A percentile compares a stretch with the other conserved stretches of the same genome.
phyloP scores from a whole-genome alignment of 176 grass and related monocot species.

The Oryza brachyantha region DNA sequence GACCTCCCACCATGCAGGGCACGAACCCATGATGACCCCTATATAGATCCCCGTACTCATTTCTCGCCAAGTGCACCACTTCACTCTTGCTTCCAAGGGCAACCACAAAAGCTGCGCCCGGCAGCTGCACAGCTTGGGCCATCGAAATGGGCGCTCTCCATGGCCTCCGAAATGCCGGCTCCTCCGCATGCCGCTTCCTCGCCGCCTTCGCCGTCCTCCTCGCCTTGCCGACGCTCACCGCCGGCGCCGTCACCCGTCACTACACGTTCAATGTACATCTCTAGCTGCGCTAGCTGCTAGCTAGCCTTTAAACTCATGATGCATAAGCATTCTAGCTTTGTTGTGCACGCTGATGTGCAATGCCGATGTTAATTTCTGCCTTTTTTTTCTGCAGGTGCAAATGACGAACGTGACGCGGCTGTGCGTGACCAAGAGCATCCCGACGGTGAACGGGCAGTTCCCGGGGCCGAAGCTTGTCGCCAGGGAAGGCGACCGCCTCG shows the following conservation, averaged over 20 bases:
- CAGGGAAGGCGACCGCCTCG: slow-evolving; percentile 60
- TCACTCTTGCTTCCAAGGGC: slow-evolving; percentile 41
- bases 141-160: slow-evolving; percentile 17
- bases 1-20: slow-evolving; percentile 61
- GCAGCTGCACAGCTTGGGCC: not conserved
- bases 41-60: slow-evolving; percentile 45
- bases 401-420: slow-evolving; percentile 63
- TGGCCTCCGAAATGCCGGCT: slow-evolving; percentile 5
- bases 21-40: slow-evolving; percentile 31
- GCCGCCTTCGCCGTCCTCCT: slow-evolving; percentile 27
- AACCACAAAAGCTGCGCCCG: slow-evolving; percentile 3
- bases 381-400: slow-evolving; percentile 35
- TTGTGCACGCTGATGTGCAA: too few relatives aligned
- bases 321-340: not conserved
- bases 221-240: slow-evolving; percentile 38
- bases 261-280: slow-evolving; percentile 70
- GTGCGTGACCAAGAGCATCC: slow-evolving; percentile 70
- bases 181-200: slow-evolving; percentile 24
- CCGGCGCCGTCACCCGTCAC: slow-evolving; percentile 31
- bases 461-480: slow-evolving; percentile 59
- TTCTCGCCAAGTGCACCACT: slow-evolving; percentile 32
- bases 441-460: slow-evolving; percentile 82
- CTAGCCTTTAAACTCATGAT: too few relatives aligned
- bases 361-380: not conserved
- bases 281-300: too few relatives aligned